A percentile compares a stretch with the other conserved stretches of the same genome.
Conservation (phyloP, 23 red algal genomes). For the Rhodosorus marinus region DNA sequence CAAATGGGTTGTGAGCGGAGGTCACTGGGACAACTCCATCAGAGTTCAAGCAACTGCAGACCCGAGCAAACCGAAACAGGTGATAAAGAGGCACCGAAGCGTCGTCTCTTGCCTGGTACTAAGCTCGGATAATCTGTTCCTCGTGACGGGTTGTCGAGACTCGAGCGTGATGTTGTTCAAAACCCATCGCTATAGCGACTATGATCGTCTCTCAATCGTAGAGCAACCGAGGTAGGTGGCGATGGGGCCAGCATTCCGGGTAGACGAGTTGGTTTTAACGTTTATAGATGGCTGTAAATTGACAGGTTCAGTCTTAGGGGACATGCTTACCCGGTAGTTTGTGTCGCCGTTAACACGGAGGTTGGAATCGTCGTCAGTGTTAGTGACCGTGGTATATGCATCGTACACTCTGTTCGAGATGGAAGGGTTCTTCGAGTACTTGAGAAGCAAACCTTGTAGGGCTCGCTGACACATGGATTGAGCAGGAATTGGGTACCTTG, state of each 20-base stretch:
- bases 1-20: constrained; percentile 1
- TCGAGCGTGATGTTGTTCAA: constrained; percentile 3
- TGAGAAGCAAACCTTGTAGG: background rate
- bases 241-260: background rate
- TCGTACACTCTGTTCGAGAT: background rate
- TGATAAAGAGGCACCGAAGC: background rate
- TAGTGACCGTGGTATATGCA: background rate
- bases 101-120: constrained; percentile 2
- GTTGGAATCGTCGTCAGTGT: background rate
- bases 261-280: background rate
- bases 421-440: background rate
- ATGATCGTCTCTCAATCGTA: background rate
- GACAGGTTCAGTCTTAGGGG: background rate
- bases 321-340: background rate
- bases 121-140: background rate
- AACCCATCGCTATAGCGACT: background rate
- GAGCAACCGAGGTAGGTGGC: background rate
- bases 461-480: background rate
- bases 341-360: background rate
- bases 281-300: background rate
- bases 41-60: background rate
- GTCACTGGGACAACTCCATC: constrained; percentile 12
- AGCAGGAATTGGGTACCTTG: too few relatives aligned
- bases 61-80: constrained; percentile 1
- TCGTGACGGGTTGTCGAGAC: constrained; percentile 5